Evolutionary conservation across 352 stramenopile genomes (phyloP).

Genomic region (Globisporangium solare): DNA sequence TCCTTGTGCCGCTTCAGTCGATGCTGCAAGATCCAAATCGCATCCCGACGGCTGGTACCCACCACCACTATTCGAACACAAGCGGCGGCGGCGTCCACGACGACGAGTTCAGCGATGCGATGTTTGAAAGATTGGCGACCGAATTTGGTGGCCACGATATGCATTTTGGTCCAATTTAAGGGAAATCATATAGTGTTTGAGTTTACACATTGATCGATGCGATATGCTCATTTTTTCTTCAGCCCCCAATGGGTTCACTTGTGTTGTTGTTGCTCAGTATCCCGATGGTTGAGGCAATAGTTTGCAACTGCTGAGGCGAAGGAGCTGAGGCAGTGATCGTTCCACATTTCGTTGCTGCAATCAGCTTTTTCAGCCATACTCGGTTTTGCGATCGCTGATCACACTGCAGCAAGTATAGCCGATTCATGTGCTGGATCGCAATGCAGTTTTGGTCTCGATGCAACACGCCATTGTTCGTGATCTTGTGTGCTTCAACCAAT

Average conservation of each 20-base stretch:
- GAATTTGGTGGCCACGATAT: conserved; percentile 34
- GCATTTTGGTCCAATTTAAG: conserved; percentile 39
- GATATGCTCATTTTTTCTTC: not conserved
- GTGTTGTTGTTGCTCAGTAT: not conserved
- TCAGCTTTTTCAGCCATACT: conserved; percentile 67
- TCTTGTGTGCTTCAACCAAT: conserved; percentile 26
- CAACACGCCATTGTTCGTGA: conserved; percentile 6
- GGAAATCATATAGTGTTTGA: conserved; percentile 2
- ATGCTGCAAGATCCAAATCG: conserved; percentile 21
- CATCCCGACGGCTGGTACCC: conserved; percentile 2
- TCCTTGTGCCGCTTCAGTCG: conserved; percentile 14
- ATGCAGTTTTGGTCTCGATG: conserved; percentile 31
- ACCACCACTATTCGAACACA: conserved; percentile 11
- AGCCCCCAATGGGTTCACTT: too few relatives aligned
- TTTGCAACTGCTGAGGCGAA: not conserved
- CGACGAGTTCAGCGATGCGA: conserved; percentile 39
- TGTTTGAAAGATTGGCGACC: conserved; percentile 39
- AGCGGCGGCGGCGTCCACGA: conserved; percentile 11
- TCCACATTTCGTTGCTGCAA: conserved; percentile 33
- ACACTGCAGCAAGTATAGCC: conserved; percentile 52
- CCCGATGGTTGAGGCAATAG: not conserved
- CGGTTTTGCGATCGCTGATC: conserved; percentile 37
- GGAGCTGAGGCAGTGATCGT: too few relatives aligned
- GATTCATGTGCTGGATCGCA: conserved; percentile 34
- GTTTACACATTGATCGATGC: not conserved